These are phyloP conservation scores for Centrapalus pauciflorus DNA, from an alignment of 129 eudicot species.

Conservation along the genomic window DNA sequence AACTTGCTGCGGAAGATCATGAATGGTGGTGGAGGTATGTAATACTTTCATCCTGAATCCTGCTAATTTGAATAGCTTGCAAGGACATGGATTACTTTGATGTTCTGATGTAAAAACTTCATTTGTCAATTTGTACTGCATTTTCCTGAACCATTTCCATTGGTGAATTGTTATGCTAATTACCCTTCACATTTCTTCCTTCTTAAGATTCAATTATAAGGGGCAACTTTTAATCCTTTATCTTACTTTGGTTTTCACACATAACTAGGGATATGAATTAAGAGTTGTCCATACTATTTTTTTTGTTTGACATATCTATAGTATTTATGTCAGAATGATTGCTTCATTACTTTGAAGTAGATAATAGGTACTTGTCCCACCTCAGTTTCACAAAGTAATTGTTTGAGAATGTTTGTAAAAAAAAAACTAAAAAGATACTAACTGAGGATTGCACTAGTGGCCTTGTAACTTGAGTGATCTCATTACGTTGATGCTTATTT, in stretches of 20 bases:
- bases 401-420: too few relatives aligned
- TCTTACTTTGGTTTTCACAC: too few relatives aligned
- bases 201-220: neutral
- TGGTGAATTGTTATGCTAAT: neutral
- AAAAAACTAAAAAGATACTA: too few relatives aligned
- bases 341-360: neutral
- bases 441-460: too few relatives aligned
- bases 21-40: conserved; percentile 95
- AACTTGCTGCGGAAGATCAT: conserved; percentile 88
- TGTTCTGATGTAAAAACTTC: neutral
- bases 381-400: too few relatives aligned
- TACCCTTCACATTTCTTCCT: neutral
- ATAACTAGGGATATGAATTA: too few relatives aligned
- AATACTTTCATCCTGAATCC: neutral
- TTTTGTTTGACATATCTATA: too few relatives aligned
- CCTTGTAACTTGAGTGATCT: too few relatives aligned
- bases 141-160: neutral
- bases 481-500: too few relatives aligned
- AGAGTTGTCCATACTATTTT: too few relatives aligned
- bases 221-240: too few relatives aligned
- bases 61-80: neutral
- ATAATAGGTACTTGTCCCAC: too few relatives aligned
- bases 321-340: neutral
- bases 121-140: neutral
- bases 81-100: neutral